Base-by-base conservation (phyloP, 169 alveolate species). In the Plasmodium blacklocki region DNA sequence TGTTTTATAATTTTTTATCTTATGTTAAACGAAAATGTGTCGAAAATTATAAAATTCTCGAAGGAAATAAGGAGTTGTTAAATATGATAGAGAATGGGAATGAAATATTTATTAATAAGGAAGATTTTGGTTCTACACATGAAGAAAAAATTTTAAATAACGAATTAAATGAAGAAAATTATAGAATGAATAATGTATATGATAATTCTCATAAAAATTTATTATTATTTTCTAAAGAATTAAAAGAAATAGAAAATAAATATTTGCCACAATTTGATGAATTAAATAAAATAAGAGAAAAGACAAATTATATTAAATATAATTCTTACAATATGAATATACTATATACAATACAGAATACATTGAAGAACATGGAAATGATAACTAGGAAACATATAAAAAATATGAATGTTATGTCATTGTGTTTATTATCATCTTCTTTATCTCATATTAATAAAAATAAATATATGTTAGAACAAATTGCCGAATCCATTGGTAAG, bases 401-500 rank as follows among this genome's bases (percentile, higher is more conserved):
- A 23, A 7, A 52, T 56, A 86, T 86, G 92, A 54, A 86, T n/a
- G 52, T 72, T 60, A 75, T 71, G 45, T 86, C 74, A 5, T 72
- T 86, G 39, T 86, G 92, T 74, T 63, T 88, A 54, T 21, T 88
- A 76, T 66, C 93, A 32, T 68, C 71, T 26, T 32, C 85, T 52
- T 6, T 74, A 54, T 71, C 78, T 49, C 64, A 76, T 67, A 75
- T 75, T 32, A 39, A 39, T 39, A 70, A 68, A 32, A 88, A 70
- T 50, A 86, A 85, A 66, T 47, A 88, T 23, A 66, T 75, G 80
- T 47, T 76, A 71, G 94, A 90, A 88, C 47, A 86, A 21, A 88
- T 94, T 58, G 96, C 95, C 6, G 95, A 89, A 67, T 89, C 88
- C 39, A 92, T 94, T 9, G 96, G 96, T 39, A 88, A 86, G 15